Percentiles rank a stretch among this genome's conserved stretches.
phyloP scores from a whole-genome alignment of 2,329 filamentous ascomycete species.

The Elsinoe perseae region DNA sequence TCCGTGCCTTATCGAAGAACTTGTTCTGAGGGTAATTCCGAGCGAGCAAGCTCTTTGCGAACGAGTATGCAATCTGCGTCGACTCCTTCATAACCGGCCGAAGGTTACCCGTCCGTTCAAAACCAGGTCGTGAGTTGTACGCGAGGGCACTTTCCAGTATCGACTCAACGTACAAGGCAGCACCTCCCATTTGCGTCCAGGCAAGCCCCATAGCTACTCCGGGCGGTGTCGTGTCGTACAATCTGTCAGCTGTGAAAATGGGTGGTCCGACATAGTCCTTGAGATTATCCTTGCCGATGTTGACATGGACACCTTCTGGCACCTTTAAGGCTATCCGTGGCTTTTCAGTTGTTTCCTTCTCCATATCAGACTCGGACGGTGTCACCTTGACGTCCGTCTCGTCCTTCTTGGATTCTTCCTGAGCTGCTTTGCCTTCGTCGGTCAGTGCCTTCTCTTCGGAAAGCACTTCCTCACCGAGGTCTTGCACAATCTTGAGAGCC shows the following conservation, averaged over 20 bases:
- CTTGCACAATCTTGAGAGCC: conserved; percentile 91
- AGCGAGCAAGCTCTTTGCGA: conserved; percentile 82
- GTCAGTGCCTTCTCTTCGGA: conserved; percentile 77
- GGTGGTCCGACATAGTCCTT: conserved; percentile 96
- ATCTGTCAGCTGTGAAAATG: conserved; percentile 86
- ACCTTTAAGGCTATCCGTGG: conserved; percentile 74
- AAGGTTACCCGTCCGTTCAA: conserved; percentile 91
- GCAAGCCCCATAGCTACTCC: conserved; percentile 97
- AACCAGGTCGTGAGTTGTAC: conserved; percentile 62
- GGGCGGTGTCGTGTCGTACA: conserved; percentile 88
- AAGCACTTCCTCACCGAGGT: conserved; percentile 76
- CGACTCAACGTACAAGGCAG: conserved; percentile 93
- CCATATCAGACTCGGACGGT: conserved; percentile 40
- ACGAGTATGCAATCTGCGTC: conserved; percentile 89
- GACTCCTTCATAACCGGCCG: conserved; percentile 99
- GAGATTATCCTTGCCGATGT: conserved; percentile 79
- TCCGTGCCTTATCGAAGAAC: conserved; percentile 92
- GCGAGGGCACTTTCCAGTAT: conserved; percentile 80
- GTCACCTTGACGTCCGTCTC: conserved; percentile 55
- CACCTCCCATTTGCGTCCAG: conserved; percentile 95
- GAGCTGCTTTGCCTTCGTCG: conserved; percentile 72
- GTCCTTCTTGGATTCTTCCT: conserved; percentile 63
- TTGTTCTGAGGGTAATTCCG: conserved; percentile 79
- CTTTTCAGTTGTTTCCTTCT: conserved; percentile 52
- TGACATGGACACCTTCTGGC: conserved; percentile 77